Percentiles rank a stretch among this genome's conserved stretches.
Evolutionary conservation across 176 grass and related monocot genomes (phyloP).

Genomic region (Musa schizocarpa): DNA sequence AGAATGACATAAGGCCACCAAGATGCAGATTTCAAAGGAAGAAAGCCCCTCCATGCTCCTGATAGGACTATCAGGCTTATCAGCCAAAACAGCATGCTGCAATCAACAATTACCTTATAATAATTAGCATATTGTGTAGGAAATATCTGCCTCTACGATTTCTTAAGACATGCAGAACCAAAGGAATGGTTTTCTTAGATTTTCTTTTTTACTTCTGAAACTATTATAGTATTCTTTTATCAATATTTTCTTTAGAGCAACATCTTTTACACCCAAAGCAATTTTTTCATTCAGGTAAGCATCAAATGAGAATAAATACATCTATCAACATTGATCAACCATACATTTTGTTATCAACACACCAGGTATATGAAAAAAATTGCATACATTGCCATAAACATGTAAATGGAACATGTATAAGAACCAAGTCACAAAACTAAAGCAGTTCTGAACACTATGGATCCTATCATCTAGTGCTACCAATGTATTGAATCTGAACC

Average conservation of each 20-base stretch:
- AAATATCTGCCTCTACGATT: not conserved
- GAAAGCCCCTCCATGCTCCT: constrained; percentile 72
- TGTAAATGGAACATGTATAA: not conserved
- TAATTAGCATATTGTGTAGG: not conserved
- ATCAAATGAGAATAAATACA: not conserved
- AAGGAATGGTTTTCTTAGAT: not conserved
- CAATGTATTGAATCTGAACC: too few species aligned
- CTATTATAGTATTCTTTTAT: not conserved
- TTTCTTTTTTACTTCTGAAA: not conserved
- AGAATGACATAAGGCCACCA: constrained; percentile 69
- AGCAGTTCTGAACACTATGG: not conserved
- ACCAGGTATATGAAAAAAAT: not conserved
- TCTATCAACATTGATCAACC: not conserved
- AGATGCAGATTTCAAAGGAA: constrained; percentile 55
- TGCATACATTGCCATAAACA: not conserved
- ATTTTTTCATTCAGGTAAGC: not conserved
- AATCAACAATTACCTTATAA: not conserved
- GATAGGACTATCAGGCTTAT: constrained; percentile 85
- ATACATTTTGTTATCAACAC: not conserved
- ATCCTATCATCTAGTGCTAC: too few species aligned
- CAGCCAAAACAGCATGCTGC: constrained; percentile 87
- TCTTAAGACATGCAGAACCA: not conserved
- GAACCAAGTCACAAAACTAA: not conserved
- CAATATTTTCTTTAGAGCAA: not conserved
- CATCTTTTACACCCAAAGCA: not conserved